A percentile compares a stretch with the other conserved stretches of the same genome.
Evolutionary conservation across 768 basidiomycete genomes (phyloP).

Genomic region (Kwoniella newhampshirensis): DNA sequence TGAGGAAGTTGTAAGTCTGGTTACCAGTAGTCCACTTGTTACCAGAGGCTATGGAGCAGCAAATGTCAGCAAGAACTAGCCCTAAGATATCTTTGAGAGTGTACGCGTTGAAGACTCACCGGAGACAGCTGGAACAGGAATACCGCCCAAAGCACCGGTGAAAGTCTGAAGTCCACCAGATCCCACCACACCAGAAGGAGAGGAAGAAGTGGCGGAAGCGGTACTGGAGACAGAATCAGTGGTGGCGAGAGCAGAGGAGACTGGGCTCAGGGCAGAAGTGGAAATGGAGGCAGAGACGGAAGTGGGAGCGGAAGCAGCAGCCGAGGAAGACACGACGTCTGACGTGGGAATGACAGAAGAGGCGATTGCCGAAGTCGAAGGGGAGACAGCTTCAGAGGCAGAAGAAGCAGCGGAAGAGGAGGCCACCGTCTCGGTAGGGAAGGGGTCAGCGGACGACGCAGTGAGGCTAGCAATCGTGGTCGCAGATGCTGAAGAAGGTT

Average conservation of each 20-base stretch:
- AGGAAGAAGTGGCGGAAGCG: conserved; percentile 11
- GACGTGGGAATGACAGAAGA: conserved; percentile 3
- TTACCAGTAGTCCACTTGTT: conserved; percentile 11
- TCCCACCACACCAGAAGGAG: conserved; percentile 6
- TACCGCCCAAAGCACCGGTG: conserved; percentile 30
- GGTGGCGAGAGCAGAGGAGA: conserved; percentile 1
- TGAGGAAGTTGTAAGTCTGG: conserved; percentile 27
- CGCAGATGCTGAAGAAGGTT: background rate
- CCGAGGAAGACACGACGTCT: background rate
- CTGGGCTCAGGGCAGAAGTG: background rate
- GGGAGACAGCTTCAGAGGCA: background rate
- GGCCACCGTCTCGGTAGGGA: background rate
- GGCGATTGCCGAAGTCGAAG: background rate
- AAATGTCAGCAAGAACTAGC: background rate
- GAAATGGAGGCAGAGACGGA: background rate
- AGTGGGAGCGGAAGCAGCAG: background rate
- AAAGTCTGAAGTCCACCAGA: conserved; percentile 29
- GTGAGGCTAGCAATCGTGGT: background rate
- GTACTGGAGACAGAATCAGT: too few relatives aligned
- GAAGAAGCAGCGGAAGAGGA: background rate
- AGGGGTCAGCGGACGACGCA: background rate
- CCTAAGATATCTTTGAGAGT: background rate
- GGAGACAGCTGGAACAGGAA: conserved; percentile 32
- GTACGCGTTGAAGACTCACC: conserved; percentile 11
- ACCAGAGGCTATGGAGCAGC: conserved; percentile 9